Percentiles rank a stretch among this genome's conserved stretches.
Conservation (phyloP, 495 filamentous ascomycete genomes). For the Hyphodiscus hymeniophilus region DNA sequence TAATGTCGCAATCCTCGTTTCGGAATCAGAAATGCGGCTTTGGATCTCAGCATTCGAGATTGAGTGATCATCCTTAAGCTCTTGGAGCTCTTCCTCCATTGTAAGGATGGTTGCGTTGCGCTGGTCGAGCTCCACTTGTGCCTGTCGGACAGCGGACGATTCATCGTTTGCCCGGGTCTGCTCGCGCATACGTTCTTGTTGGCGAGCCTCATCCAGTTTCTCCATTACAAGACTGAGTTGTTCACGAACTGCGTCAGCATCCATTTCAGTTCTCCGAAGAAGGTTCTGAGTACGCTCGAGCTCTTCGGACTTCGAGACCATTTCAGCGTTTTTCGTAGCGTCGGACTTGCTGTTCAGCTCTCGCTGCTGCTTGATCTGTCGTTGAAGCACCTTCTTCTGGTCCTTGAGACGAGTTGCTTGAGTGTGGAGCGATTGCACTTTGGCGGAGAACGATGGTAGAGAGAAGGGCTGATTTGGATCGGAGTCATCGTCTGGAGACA, state of each 20-base stretch:
- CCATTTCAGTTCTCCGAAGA: constrained; percentile 39
- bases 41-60: constrained; percentile 23
- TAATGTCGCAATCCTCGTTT: constrained; percentile 27
- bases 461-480: constrained; percentile 53
- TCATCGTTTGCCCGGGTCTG: constrained; percentile 27
- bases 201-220: constrained; percentile 40
- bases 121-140: constrained; percentile 32
- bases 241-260: constrained; percentile 35
- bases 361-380: constrained; percentile 87
- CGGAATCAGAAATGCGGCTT: constrained; percentile 22
- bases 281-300: constrained; percentile 41
- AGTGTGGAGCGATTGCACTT: constrained; percentile 66
- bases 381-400: constrained; percentile 74
- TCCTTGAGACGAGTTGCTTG: constrained; percentile 61
- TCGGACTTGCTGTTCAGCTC: constrained; percentile 68
- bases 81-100: constrained; percentile 33
- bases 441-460: constrained; percentile 58
- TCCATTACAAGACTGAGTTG: constrained; percentile 43
- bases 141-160: constrained; percentile 28
- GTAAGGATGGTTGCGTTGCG: constrained; percentile 37
- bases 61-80: constrained; percentile 29
- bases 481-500: constrained; percentile 36
- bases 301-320: constrained; percentile 41
- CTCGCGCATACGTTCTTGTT: constrained; percentile 17
- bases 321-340: constrained; percentile 50